Evolutionary conservation across 495 filamentous ascomycete genomes (phyloP), one percentile per base, ranked within the genome.

Genomic region (Xylaria intraflava): DNA sequence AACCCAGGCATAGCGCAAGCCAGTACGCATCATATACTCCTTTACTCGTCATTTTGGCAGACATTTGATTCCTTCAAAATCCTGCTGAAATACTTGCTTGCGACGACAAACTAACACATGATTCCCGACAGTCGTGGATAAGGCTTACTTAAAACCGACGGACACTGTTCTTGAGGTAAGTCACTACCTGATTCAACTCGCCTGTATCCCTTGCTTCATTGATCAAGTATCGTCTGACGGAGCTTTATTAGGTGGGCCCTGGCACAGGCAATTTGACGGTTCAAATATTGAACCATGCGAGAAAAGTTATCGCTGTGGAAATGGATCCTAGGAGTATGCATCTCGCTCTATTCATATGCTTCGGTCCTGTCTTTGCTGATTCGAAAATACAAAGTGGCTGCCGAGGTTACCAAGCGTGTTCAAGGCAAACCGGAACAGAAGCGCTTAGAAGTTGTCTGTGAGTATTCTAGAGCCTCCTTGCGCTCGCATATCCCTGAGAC

Each of bases 331-430:
- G 92, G 62, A 97, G 53, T 50, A 45, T n/a, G 29, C 20, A 30
- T 22, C 8, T 8, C 27, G 17, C 27, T 31, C 22, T 35, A 9
- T n/a, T 23, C n/a, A 19, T 22, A 27, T 47, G 14, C 4, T 23
- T 16, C 3, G 14, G 6, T 20, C 29, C 23, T 30, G 11, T 6
- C 1, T 1, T 8, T 23, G n/a, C 27, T 55, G 16, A 55, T 35
- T 33, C 16, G 19, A 1, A 11, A 17, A n/a, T 20, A 6, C 9
- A 17, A 14, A 55, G 51, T 96, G 93, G 92, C 91, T 5, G 92
- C 91, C 24, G 93, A 97, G 69, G 81, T 95, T 57, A 95, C 91
- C 40, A 96, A 96, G 65, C 86, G 90, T 54, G 89, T 96, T 24
- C 89, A 95, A 66, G 89, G 86, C 16, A 91, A 82, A 36, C 87